Percentiles rank a stretch among this genome's conserved stretches.
These are phyloP conservation scores for Schizophyllum commune DNA, from an alignment of 1,284 basidiomycete species.

Conservation along the genomic window DNA sequence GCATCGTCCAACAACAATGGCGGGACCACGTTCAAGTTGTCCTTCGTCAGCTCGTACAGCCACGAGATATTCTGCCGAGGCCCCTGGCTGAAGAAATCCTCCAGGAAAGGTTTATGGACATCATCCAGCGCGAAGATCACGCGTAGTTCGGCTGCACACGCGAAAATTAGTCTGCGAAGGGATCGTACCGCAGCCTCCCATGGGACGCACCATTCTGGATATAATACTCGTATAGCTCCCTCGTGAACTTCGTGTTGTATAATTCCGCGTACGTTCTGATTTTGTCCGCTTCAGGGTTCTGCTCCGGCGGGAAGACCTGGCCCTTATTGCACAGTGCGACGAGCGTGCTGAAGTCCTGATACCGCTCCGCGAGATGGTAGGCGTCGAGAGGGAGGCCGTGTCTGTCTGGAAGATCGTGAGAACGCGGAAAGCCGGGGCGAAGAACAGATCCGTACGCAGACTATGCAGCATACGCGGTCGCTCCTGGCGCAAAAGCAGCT, in stretches of 20 bases:
- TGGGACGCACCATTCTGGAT: conserved; percentile 57
- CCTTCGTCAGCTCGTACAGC: conserved; percentile 82
- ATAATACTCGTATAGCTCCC: conserved; percentile 84
- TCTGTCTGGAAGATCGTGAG: conserved; percentile 3
- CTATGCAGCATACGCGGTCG: conserved; percentile 71
- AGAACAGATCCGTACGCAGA: conserved; percentile 46
- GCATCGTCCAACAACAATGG: conserved; percentile 58
- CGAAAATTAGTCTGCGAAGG: conserved; percentile 6
- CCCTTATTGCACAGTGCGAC: conserved; percentile 75
- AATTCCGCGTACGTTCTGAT: conserved; percentile 72
- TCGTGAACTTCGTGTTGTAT: conserved; percentile 82
- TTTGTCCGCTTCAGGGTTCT: conserved; percentile 50
- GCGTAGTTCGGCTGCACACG: conserved; percentile 55
- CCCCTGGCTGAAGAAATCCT: conserved; percentile 64
- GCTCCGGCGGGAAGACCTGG: conserved; percentile 50
- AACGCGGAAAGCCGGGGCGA: conserved; percentile 12
- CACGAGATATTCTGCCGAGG: conserved; percentile 71
- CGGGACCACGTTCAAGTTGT: conserved; percentile 61
- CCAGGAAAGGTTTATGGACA: conserved; percentile 58
- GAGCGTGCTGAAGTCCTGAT: conserved; percentile 77
- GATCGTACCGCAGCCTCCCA: background rate
- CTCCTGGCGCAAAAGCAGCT: conserved; percentile 58
- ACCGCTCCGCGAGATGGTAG: conserved; percentile 78
- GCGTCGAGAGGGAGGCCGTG: conserved; percentile 65
- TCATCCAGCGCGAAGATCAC: conserved; percentile 69